Conservation (phyloP, 2,329 filamentous ascomycete genomes). For the Rhinocladiella mackenziei region DNA sequence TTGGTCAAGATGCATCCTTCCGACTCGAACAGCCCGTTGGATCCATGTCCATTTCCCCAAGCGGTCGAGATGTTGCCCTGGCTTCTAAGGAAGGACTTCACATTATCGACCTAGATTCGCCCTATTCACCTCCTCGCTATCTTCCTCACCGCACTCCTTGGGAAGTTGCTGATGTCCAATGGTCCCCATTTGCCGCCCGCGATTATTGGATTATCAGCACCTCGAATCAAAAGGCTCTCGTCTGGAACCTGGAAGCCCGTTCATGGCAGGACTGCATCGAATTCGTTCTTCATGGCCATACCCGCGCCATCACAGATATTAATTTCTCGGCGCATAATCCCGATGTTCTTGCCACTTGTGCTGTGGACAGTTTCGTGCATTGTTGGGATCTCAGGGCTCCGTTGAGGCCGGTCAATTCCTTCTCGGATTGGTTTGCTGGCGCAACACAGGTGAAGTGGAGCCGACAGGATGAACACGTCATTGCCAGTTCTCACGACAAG, state of each 20-base stretch:
- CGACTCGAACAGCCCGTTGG: conserved; percentile 75
- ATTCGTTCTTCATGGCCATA: conserved; percentile 80
- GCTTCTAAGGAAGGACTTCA: conserved; percentile 84
- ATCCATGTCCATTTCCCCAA: conserved; percentile 88
- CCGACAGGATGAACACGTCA: conserved; percentile 75
- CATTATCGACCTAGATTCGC: conserved; percentile 87
- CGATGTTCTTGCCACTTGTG: conserved; percentile 82
- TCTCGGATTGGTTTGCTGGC: conserved; percentile 89
- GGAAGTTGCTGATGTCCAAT: conserved; percentile 93
- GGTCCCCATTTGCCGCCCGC: conserved; percentile 85
- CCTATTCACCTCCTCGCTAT: conserved; percentile 79
- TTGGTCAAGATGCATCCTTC: conserved; percentile 78
- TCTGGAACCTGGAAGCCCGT: conserved; percentile 81
- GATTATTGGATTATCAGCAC: conserved; percentile 94
- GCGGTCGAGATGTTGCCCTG: conserved; percentile 82
- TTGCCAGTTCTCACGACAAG: conserved; percentile 86
- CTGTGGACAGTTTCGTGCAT: conserved; percentile 88
- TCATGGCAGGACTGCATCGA: conserved; percentile 75
- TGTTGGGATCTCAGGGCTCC: conserved; percentile 83
- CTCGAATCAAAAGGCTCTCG: conserved; percentile 87
- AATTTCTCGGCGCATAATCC: conserved; percentile 94
- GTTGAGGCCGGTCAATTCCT: conserved; percentile 68
- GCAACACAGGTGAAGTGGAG: conserved; percentile 96
- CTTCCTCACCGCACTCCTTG: conserved; percentile 84
- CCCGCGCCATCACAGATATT: conserved; percentile 87